phyloP scores from a whole-genome alignment of 2,329 filamentous ascomycete species.

The Phialophora tarda region DNA sequence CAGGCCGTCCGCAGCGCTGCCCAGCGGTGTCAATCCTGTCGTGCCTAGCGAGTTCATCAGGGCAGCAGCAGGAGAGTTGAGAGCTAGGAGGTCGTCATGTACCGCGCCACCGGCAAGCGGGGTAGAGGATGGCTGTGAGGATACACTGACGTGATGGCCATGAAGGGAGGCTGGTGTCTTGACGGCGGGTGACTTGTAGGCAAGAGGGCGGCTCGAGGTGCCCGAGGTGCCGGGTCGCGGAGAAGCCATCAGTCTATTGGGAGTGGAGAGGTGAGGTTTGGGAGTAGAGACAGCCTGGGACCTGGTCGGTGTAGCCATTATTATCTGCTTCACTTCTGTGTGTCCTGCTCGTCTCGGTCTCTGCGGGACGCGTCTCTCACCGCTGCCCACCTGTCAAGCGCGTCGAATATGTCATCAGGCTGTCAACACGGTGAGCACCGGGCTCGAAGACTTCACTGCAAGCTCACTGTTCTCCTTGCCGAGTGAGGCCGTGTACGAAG shows the following conservation, averaged over 20 bases:
- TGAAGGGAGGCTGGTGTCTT: conserved; percentile 51
- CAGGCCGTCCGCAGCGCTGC: conserved; percentile 41
- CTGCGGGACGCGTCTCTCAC: background rate
- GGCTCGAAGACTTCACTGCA: background rate
- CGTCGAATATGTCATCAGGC: conserved; percentile 4
- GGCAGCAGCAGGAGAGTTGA: conserved; percentile 54
- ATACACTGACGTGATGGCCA: conserved; percentile 45
- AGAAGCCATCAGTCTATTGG: conserved; percentile 52
- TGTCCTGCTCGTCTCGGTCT: background rate
- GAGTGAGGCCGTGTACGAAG: background rate
- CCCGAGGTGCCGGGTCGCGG: conserved; percentile 50
- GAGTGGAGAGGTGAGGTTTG: conserved; percentile 51
- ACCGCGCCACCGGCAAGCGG: conserved; percentile 47
- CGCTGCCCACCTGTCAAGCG: background rate
- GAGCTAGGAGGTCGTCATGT: conserved; percentile 50
- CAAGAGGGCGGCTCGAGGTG: conserved; percentile 47
- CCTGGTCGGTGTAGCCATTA: conserved; percentile 53
- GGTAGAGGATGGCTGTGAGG: conserved; percentile 52
- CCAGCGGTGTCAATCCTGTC: conserved; percentile 37
- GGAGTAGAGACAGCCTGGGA: conserved; percentile 39
- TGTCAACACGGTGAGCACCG: background rate
- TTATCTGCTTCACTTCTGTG: background rate
- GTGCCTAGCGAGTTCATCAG: conserved; percentile 41
- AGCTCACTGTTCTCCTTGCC: background rate
- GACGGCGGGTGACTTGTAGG: conserved; percentile 54